These are phyloP conservation scores for Cardiospermum halicacabum DNA, from an alignment of 345 rosid species.

Conservation along the genomic window DNA sequence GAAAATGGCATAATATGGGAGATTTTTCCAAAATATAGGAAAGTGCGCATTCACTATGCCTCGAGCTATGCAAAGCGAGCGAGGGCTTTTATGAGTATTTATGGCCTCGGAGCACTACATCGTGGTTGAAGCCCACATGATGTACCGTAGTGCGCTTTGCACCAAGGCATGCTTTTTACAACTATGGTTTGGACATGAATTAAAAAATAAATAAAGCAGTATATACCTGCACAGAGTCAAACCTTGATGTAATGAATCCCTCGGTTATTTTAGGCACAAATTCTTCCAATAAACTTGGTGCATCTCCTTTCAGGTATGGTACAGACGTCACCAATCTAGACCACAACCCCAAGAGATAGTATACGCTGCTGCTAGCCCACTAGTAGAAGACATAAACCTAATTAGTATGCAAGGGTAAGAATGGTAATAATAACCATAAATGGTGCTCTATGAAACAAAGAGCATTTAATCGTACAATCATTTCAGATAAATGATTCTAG, in stretches of 20 bases:
- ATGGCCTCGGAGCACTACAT: no score
- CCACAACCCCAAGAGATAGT: conserved; percentile 95
- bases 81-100: no score
- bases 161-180: no score
- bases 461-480: background rate
- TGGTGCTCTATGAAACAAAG: conserved; percentile 1
- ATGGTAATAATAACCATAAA: conserved; percentile 9
- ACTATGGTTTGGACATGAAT: no score
- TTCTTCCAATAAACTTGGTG: conserved; percentile 95
- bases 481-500: conserved; percentile 1
- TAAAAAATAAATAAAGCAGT: conserved; percentile 4
- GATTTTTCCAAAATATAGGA: no score
- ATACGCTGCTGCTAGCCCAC: conserved; percentile 99
- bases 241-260: conserved; percentile 90
- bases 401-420: conserved; percentile 16
- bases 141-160: no score
- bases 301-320: conserved; percentile 93
- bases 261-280: conserved; percentile 98
- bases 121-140: no score
- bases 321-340: conserved; percentile 92
- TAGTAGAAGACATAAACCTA: conserved; percentile 29
- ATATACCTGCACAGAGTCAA: conserved; percentile 87
- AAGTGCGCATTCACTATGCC: no score
- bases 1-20: no score
- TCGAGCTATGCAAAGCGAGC: no score